phyloP scores from a whole-genome alignment of 2,329 filamentous ascomycete species.

The Fusarium sp. region DNA sequence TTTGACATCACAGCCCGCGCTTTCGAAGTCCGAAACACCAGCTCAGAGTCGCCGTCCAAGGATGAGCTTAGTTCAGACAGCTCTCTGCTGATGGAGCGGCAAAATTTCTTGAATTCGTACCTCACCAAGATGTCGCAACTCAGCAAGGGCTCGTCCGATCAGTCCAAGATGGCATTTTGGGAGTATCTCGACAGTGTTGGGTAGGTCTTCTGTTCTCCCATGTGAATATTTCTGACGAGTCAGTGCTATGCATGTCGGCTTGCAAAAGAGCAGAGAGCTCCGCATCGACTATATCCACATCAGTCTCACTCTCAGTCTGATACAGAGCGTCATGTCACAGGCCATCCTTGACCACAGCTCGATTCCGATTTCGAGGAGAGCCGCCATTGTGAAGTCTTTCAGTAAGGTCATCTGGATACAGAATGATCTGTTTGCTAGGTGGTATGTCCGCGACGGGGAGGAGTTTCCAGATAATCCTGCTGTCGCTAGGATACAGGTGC shows the following conservation, averaged over 20 bases:
- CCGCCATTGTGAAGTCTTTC: background rate
- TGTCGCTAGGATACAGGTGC: background rate
- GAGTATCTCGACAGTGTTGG: conserved; percentile 29
- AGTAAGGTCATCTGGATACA: background rate
- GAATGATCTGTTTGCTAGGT: background rate
- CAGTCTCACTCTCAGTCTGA: background rate
- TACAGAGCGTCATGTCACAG: background rate
- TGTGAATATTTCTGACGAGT: background rate
- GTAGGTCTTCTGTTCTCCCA: background rate
- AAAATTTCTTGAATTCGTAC: conserved; percentile 23
- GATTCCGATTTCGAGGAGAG: background rate
- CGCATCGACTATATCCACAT: background rate
- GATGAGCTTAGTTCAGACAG: conserved; percentile 6
- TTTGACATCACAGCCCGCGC: conserved; percentile 28
- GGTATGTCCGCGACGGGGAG: background rate
- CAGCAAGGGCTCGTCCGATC: conserved; percentile 18
- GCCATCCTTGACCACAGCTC: background rate
- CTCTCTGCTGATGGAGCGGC: conserved; percentile 9
- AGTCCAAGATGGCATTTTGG: conserved; percentile 26
- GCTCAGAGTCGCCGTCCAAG: conserved; percentile 14
- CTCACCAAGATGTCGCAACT: conserved; percentile 23
- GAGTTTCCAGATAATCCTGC: background rate
- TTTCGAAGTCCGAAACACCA: conserved; percentile 20
- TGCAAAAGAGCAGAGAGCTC: background rate
- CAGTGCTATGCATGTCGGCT: background rate